Base-by-base conservation (phyloP, 176 grass and related monocot genomes). In the Bonia amplexicaulis region DNA sequence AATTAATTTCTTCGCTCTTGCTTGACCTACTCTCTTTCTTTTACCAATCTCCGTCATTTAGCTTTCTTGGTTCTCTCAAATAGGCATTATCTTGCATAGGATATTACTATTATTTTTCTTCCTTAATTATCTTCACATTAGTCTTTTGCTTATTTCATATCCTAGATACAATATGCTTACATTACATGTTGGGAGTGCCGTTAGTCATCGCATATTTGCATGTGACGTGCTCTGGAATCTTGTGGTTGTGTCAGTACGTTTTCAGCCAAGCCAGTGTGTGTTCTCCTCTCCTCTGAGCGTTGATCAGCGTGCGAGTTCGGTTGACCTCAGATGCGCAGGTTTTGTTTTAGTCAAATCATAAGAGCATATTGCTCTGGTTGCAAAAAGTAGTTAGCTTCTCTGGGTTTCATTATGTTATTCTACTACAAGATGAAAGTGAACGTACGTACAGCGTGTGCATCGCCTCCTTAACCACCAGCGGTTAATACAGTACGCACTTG, bases 221-320 rank as follows among this genome's bases (percentile, higher is more conserved):
- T 74, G 87, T 80, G 76, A 47, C 61, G 40, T 84, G 87, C 22
- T 68, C 51, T 48, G 66, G 66, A 66, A 53, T 64, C 11, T 73
- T 80, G 57, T 79, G 75, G 55, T 20, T 9, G 39, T 77, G 80
- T 49, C 87, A 62, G 69, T 13, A 79, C 51, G 70, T 31, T 80
- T 49, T 51, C 70, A 69, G 42, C 49, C 58, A 61, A 49, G 42
- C 49, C 58, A 61, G 41, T 85, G 51, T 69, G 51, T 64, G 58
- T 7, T 69, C 31, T 41, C 68, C 13, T 59, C 33, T 44, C 27
- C 59, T 53, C 76, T 65, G 22, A 39, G 61, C 82, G 55, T 77
- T 71, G 9, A 82, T 76, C 52, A 71, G 72, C 65, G 12, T 71
- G 71, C 53, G 70, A 59, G 23, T 76, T 85, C 14, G 77, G 77